Evolutionary conservation across 2,329 filamentous ascomycete genomes (phyloP).

Genomic region (Septoria linicola): DNA sequence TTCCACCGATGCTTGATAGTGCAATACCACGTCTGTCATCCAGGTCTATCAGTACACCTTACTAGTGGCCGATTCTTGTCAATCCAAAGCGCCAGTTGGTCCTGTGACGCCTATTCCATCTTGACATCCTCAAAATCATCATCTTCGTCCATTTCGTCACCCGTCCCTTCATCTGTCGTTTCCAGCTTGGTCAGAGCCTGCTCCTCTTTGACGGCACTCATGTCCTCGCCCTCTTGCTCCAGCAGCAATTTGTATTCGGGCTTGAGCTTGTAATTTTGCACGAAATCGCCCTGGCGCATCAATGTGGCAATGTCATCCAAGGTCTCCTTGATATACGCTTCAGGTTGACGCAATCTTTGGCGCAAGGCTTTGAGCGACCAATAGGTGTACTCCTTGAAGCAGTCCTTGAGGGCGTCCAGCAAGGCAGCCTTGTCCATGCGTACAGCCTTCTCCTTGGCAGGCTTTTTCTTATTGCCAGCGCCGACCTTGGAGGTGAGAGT

Average conservation of each 20-base stretch:
- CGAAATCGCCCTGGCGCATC: slow-evolving; percentile 79
- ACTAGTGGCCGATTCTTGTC: too few relatives aligned
- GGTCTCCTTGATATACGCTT: slow-evolving; percentile 84
- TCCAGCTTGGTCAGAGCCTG: slow-evolving; percentile 40
- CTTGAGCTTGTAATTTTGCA: slow-evolving; percentile 81
- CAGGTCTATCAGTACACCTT: neutral
- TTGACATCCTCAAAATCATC: slow-evolving; percentile 49
- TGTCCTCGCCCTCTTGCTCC: slow-evolving; percentile 51
- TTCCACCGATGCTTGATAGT: too few relatives aligned
- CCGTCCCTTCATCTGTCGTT: slow-evolving; percentile 42
- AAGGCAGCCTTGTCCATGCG: slow-evolving; percentile 88
- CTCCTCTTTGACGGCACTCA: slow-evolving; percentile 50
- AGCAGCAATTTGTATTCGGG: slow-evolving; percentile 62
- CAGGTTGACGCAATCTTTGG: slow-evolving; percentile 75
- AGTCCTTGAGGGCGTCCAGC: slow-evolving; percentile 77
- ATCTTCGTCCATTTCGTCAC: slow-evolving; percentile 48
- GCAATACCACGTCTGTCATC: too few relatives aligned
- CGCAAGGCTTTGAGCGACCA: slow-evolving; percentile 92
- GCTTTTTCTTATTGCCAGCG: slow-evolving; percentile 46
- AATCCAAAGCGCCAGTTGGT: too few relatives aligned
- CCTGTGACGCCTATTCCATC: slow-evolving; percentile 11
- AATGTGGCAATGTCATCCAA: slow-evolving; percentile 79
- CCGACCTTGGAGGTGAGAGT: slow-evolving; percentile 32
- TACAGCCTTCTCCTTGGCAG: slow-evolving; percentile 70
- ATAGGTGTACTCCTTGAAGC: slow-evolving; percentile 83